Conservation (phyloP, 2,329 filamentous ascomycete species). For the Beauveria sp. region DNA sequence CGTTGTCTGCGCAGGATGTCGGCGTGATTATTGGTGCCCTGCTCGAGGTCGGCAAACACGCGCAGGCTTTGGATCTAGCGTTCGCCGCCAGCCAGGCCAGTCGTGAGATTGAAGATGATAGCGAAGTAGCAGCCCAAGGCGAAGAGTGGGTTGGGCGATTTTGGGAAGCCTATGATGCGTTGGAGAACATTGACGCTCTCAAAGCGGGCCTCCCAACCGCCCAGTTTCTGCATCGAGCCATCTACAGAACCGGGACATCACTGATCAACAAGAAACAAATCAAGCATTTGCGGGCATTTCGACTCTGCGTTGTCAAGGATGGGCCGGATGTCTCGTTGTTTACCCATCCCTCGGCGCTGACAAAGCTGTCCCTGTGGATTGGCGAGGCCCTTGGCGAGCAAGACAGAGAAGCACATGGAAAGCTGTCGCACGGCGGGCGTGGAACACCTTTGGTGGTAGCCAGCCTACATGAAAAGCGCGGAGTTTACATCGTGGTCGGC, state of each 20-base stretch:
- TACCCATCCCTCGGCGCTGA: constrained; percentile 84
- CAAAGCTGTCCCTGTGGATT: constrained; percentile 90
- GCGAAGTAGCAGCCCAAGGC: constrained; percentile 42
- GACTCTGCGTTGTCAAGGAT: constrained; percentile 93
- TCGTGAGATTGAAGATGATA: constrained; percentile 39
- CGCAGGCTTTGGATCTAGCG: constrained; percentile 26
- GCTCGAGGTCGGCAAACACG: constrained; percentile 74
- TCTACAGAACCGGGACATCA: constrained; percentile 84
- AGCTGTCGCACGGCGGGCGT: constrained; percentile 58
- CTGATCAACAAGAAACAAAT: constrained; percentile 92
- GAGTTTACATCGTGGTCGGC: constrained; percentile 87
- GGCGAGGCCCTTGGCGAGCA: constrained; percentile 86
- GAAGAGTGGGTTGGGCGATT: constrained; percentile 62
- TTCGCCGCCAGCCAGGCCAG: constrained; percentile 23
- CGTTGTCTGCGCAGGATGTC: constrained; percentile 85
- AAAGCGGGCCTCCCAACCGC: constrained; percentile 73
- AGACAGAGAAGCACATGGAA: constrained; percentile 68
- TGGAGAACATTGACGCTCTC: constrained; percentile 66
- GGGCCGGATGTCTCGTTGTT: constrained; percentile 88
- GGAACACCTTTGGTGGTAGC: constrained; percentile 86
- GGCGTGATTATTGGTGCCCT: constrained; percentile 89
- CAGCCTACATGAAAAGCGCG: constrained; percentile 76
- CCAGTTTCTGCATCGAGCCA: constrained; percentile 83
- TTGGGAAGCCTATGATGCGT: constrained; percentile 65
- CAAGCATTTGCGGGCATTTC: constrained; percentile 82